Conservation (phyloP, 192 early-diverging fungal genomes). For the Piromyces sp. region DNA sequence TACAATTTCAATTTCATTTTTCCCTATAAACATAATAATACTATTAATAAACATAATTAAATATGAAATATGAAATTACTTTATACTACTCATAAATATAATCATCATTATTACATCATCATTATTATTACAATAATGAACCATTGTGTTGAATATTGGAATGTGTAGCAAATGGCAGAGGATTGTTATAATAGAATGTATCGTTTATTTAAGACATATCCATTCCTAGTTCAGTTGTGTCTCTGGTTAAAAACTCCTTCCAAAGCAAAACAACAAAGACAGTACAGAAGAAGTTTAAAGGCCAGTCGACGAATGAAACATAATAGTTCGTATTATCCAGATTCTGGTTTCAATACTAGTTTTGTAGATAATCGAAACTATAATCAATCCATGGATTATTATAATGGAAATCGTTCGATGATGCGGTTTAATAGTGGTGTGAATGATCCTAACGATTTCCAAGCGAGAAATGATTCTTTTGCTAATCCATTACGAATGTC, state of each 20-base stretch:
- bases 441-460: not conserved
- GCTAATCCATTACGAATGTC: not conserved
- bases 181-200: not conserved
- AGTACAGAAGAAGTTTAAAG: not conserved
- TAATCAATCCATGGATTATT: not conserved
- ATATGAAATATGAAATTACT: too few relatives aligned
- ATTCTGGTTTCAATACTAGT: not conserved
- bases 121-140: too few relatives aligned
- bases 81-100: too few relatives aligned
- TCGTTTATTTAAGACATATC: not conserved
- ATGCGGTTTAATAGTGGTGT: not conserved
- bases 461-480: not conserved
- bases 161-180: not conserved
- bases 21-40: too few relatives aligned
- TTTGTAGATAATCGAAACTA: not conserved
- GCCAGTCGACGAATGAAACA: not conserved
- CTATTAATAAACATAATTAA: too few relatives aligned
- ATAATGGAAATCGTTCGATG: not conserved
- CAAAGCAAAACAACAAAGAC: not conserved
- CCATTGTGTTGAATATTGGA: too few relatives aligned
- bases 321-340: not conserved
- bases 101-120: too few relatives aligned
- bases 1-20: too few relatives aligned
- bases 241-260: not conserved
- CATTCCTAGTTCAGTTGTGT: not conserved